Base-by-base conservation (phyloP, 306 rosid genomes). In the Carpinus viminea region DNA sequence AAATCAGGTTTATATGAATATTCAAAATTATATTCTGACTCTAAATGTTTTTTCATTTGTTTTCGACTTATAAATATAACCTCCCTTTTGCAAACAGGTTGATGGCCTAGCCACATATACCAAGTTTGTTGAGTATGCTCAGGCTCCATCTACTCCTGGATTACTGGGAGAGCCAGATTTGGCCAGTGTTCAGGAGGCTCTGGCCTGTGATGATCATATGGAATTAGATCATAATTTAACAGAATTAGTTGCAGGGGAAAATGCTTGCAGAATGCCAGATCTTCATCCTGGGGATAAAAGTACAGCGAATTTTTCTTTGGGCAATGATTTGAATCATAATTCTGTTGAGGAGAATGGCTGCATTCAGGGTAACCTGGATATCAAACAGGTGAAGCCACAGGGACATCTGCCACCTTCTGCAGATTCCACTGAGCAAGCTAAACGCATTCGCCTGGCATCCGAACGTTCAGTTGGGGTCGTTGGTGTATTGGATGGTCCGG, bases 121-220 rank as follows among this genome's bases (percentile, higher is more conserved):
- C 50, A 85, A 80, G 74, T 83, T 79, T 41, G 52, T 80, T 76
- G 88, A 80, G 56, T 87, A 83, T 76, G 87, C 90, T 86, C 86
- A 89, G 76, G 90, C 85, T 70, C 95, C 93, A 53, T 91, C 87
- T 75, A 90, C 91, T 83, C 89, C 94, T 65, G 89, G 88, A 86
- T 86, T 85, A 15, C 60, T 81, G 76, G 87, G 87, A 76, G 93
- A 89, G 82, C 87, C 87, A 43, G 89, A 86, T 83, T 80, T 85
- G 77, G 76, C 85, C 41, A 79, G 77, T 43, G 68, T 83, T 79
- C 93, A 83, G 84, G 85, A 82, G 81, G 87, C 87, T 79, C 83
- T 85, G 90, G 87, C 81, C 82, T 84, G 74, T 81, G 87, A 84
- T 61, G 98, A 78, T 74, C 79, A 57, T 34, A 62, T 82, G 82